phyloP scores from a whole-genome alignment of 1,139 yeast species.

The Zygoascus meyerae region DNA sequence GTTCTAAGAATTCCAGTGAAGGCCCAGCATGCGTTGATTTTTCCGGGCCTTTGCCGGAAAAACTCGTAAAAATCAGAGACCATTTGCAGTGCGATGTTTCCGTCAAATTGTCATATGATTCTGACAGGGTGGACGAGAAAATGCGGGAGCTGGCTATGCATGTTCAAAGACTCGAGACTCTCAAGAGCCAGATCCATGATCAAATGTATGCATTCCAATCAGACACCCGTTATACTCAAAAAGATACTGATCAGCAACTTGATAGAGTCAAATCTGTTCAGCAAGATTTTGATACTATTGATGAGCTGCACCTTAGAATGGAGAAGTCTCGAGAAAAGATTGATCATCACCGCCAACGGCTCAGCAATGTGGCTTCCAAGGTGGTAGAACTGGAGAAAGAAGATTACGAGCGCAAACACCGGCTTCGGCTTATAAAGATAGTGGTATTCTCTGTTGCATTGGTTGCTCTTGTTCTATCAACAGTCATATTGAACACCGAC shows the following conservation, averaged over 20 bases:
- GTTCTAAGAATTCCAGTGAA: not conserved
- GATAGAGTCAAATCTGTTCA: slow-evolving; percentile 17
- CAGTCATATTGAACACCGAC: slow-evolving; percentile 1
- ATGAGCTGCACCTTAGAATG: slow-evolving; percentile 22
- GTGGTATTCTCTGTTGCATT: slow-evolving; percentile 7
- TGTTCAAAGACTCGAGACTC: slow-evolving; percentile 18
- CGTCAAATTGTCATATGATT: slow-evolving; percentile 18
- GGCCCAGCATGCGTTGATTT: not conserved
- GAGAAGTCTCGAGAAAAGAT: slow-evolving; percentile 19
- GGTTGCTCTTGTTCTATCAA: slow-evolving; percentile 10
- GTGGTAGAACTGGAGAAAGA: slow-evolving; percentile 23
- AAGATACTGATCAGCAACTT: slow-evolving; percentile 17
- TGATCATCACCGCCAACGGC: slow-evolving; percentile 23
- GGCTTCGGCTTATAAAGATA: slow-evolving; percentile 23
- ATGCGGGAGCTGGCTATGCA: slow-evolving; percentile 18
- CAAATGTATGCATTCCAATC: slow-evolving; percentile 16
- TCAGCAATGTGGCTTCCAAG: slow-evolving; percentile 19
- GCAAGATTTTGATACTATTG: slow-evolving; percentile 20
- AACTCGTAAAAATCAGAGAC: slow-evolving; percentile 17
- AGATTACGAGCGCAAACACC: slow-evolving; percentile 25
- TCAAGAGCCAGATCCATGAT: slow-evolving; percentile 17
- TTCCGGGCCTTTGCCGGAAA: slow-evolving; percentile 15
- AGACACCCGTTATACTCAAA: slow-evolving; percentile 14
- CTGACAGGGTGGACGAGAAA: slow-evolving; percentile 15
- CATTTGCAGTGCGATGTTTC: slow-evolving; percentile 22